phyloP scores from a whole-genome alignment of 169 alveolate genomes.

The Cryptosporidium xiaoi region DNA sequence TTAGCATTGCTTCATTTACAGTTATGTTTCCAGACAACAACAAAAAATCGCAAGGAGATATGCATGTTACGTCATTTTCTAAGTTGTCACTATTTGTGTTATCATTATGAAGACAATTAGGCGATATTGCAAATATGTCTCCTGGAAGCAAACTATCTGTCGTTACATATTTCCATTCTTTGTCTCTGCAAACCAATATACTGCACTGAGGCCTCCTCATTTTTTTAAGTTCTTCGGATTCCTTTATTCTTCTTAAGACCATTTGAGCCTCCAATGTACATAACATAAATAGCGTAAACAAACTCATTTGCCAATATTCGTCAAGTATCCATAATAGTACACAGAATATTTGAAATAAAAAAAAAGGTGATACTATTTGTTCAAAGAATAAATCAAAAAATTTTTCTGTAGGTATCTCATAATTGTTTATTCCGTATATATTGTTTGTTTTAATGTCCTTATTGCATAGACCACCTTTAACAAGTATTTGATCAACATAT shows the following conservation, averaged over 20 bases:
- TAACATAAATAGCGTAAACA: constrained; percentile 90
- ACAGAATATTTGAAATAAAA: constrained; percentile 94
- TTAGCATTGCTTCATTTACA: constrained; percentile 90
- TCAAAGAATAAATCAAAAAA: constrained; percentile 91
- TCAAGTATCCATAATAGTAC: constrained; percentile 95
- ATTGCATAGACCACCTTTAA: constrained; percentile 19
- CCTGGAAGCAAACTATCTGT: constrained; percentile 94
- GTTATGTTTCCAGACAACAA: constrained; percentile 84
- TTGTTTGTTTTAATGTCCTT: constrained; percentile 21
- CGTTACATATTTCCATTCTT: constrained; percentile 88
- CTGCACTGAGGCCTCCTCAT: constrained; percentile 91
- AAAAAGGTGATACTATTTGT: constrained; percentile 95
- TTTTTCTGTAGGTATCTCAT: constrained; percentile 92
- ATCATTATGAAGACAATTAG: constrained; percentile 4
- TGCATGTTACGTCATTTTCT: constrained; percentile 74
- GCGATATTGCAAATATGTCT: constrained; percentile 84
- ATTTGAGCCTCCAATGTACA: constrained; percentile 87
- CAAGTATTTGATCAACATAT: constrained; percentile 6
- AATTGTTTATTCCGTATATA: constrained; percentile 89
- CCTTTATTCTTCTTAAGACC: constrained; percentile 84
- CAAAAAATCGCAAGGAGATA: constrained; percentile 82
- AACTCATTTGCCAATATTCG: constrained; percentile 93
- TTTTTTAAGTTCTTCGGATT: constrained; percentile 78
- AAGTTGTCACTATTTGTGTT: constrained; percentile 36
- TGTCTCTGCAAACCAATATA: constrained; percentile 87